Evolutionary conservation across 257 asterid species (phyloP), one percentile per base, ranked within the genome.

Genomic region (Solanum raphanifolium): DNA sequence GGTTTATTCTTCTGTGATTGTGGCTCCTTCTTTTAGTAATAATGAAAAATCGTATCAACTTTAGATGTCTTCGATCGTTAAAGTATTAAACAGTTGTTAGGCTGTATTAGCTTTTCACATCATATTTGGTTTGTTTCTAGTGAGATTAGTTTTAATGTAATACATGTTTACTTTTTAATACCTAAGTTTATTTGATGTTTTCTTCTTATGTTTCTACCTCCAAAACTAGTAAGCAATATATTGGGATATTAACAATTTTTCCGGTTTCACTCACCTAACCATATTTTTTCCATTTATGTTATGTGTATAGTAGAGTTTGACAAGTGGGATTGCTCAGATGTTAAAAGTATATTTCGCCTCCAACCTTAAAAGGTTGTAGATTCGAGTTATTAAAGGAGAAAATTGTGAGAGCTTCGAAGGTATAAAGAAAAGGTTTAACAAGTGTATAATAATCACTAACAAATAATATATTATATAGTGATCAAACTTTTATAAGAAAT

Each of bases 11-110:
- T 90, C 92, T 25, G 90, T 90, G 13, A 66, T 90, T 81, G 92
- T 90, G 23, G 92, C 92, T 90, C 91, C 92, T 89, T 90, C 91
- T 89, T 90, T 90, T 60, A 89, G 90, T 84, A 87, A 29, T 76
- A 87, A 29, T 76, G 84, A 31, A 25, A 25, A 66, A 5, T 66
- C 35, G 20, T 66, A 27, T 1, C 34, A 66, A n/a, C 2, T 66
- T 66, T 66, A 65, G 72, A n/a, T 65, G 16, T n/a, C 68, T 65
- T n/a, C 10, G 5, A n/a, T n/a, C 31, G 7, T 62, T n/a, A 55
- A 55, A 52, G 62, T 52, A 52, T 52, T 52, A 52, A 52, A 52
- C 8, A 52, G 15, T 43, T 78, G 36, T 78, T 78, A 74, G 52
- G 39, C 5, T 39, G 62, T 78, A 13, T 20, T 13, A 7, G 8